Evolutionary conservation across 805 yeast genomes (phyloP).

Genomic region (Ogataea degrootiae): DNA sequence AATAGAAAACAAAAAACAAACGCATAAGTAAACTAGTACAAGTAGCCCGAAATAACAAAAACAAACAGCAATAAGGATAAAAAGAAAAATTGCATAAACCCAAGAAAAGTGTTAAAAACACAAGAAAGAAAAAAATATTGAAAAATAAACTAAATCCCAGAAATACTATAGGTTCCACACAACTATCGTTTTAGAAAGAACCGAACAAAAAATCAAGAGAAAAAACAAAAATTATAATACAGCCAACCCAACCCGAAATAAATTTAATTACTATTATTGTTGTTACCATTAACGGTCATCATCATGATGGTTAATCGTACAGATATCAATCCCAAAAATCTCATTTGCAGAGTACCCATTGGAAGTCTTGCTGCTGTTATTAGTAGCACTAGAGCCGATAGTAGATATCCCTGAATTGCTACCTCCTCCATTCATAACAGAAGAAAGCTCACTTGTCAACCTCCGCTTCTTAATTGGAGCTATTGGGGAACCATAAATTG

Average conservation of each 20-base stretch:
- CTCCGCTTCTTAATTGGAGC: conserved; percentile 18
- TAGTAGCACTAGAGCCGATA: neutral
- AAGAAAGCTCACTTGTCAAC: conserved; percentile 7
- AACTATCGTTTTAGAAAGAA: too few relatives aligned
- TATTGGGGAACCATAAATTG: conserved; percentile 34
- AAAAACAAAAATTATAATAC: neutral
- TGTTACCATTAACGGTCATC: conserved; percentile 12
- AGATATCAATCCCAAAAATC: conserved; percentile 55
- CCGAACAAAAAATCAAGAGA: neutral
- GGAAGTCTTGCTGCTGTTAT: conserved; percentile 4
- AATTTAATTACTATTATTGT: too few relatives aligned
- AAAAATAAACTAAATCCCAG: too few relatives aligned
- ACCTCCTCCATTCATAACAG: conserved; percentile 2
- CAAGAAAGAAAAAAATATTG: too few relatives aligned
- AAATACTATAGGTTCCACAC: too few relatives aligned
- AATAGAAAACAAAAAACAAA: too few relatives aligned
- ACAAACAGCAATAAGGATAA: too few relatives aligned
- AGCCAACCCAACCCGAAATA: too few relatives aligned
- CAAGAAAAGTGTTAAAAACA: too few relatives aligned
- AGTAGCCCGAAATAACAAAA: too few relatives aligned
- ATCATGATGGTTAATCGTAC: conserved; percentile 31
- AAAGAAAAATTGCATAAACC: too few relatives aligned
- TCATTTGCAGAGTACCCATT: conserved; percentile 37
- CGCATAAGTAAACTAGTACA: too few relatives aligned
- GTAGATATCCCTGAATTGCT: neutral